Base-by-base conservation (phyloP, 495 filamentous ascomycete species). In the Trichocladium antarcticum region DNA sequence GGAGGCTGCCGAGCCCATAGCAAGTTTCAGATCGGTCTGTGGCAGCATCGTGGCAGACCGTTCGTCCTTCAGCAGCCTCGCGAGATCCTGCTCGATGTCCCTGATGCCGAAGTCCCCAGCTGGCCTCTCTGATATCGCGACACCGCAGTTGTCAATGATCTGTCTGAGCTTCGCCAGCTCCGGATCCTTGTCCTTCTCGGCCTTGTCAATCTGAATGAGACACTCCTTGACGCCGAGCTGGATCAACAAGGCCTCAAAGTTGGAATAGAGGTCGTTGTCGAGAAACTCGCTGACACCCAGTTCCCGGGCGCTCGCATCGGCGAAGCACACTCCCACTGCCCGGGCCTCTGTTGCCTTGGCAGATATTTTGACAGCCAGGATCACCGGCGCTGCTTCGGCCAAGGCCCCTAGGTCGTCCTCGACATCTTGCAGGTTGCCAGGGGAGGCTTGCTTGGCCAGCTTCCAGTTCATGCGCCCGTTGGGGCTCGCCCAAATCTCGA, bases 231-330 rank as follows among this genome's bases (percentile, higher is more conserved):
- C 89, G 10, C 92, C 93, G 1, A 97, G 75, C 62, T 97, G 93
- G 56, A 99, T 99, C 27, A 99, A 76, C 21, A 97, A 72, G 20
- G 89, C 89, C 68, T 99, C 92, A 49, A 99, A 90, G 63, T 99
- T 97, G 36, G 92, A 97, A 64, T 95, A 99, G 11, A 95, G 72
- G 62, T 99, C 93, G 56, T 97, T 99, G 71, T 99, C 92, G 21
- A 94, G 74, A 58, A 99, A 99, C 62, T 99, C 92, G 73, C 85
- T 93, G 32, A 99, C 89, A 21, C 92, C 92, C 0, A 99, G 77
- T 67, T 99, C 92, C 42, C 93, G 76, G 53, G 95, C 89, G 57
- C 86, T 96, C 9, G 92, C 92, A 77, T 99, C 92, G 7, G 93
- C 92, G 68, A 99, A 99, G 67, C 92, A 96, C 20, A 97, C 89